Base-by-base conservation (phyloP, 768 basidiomycete genomes). In the Dentipellis fragilis region DNA sequence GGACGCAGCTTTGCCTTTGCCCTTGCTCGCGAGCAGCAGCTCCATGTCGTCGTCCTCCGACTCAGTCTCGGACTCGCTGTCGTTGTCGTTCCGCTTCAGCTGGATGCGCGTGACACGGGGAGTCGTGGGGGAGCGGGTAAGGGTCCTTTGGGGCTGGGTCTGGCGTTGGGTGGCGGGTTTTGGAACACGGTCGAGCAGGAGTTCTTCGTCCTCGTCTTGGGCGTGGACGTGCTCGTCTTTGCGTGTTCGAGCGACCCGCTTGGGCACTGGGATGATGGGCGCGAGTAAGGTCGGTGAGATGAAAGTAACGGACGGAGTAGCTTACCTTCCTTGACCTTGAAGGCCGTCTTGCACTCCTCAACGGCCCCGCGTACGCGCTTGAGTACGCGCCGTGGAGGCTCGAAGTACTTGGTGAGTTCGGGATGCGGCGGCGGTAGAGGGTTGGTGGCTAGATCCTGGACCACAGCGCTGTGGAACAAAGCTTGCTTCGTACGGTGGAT, bases 401-500 rank as follows among this genome's bases (percentile, higher is more conserved):
- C 73, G 62, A 96, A 84, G 69, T 89, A 98, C 65, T 87, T 92
- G 29, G 80, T 72, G 1, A 96, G 74, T 54, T 90, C 89, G 1
- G 85, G 85, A 68, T 96, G 92, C 1, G 91, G 89, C 2, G 89
- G 89, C 1, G 88, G 85, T 9, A 95, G 76, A 0, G 92, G 91
- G 54, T 90, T 75, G 7, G 74, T 74, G 19, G 74, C 68, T n/a
- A 94, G 68, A 65, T 96, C 89, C 2, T 79, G 71, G 17, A 87
- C 83, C 10, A 91, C 77, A 1, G 92, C 92, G 51, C 80, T 79
- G 65, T 96, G 94, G 69, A 95, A 90, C 63, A 93, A 82, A 11
- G 93, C 93, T 73, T 96, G 93, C 67, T 94, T 95, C 55, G 85
- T 78, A 52, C 94, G 84, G 64, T 99, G 94, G 35, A 96, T 75